Conservation (phyloP, 805 yeast species). For the Monosporozyma yasuniensis region DNA sequence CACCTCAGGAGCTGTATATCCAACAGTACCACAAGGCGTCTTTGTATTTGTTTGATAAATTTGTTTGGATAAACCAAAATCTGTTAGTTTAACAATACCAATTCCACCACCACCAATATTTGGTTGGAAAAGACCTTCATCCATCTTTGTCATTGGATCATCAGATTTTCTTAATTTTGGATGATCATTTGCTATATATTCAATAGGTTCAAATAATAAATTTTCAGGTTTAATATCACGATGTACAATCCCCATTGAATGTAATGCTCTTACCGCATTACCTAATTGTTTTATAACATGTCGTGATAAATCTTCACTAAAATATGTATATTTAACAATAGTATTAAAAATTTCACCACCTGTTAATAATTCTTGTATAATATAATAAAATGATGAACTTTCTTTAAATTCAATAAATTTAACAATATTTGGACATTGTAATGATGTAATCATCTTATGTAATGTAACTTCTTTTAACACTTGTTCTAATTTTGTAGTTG, state of each 20-base stretch:
- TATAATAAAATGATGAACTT: constrained; percentile 50
- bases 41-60: constrained; percentile 81
- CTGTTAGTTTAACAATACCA: constrained; percentile 85
- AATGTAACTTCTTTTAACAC: constrained; percentile 75
- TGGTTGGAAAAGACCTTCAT: constrained; percentile 78
- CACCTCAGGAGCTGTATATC: constrained; percentile 97
- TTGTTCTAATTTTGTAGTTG: constrained; percentile 36
- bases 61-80: constrained; percentile 89
- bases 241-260: constrained; percentile 71
- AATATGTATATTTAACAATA: constrained; percentile 57
- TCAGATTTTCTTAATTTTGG: constrained; percentile 49
- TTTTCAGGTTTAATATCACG: constrained; percentile 81
- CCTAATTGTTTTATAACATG: constrained; percentile 59
- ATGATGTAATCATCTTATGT: constrained; percentile 53
- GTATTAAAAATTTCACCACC: constrained; percentile 75
- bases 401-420: constrained; percentile 59
- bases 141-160: constrained; percentile 58
- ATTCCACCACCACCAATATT: constrained; percentile 90
- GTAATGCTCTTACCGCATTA: constrained; percentile 57
- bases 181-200: constrained; percentile 34
- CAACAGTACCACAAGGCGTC: constrained; percentile 98
- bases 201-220: constrained; percentile 54
- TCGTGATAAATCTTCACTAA: constrained; percentile 54
- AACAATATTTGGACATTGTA: constrained; percentile 45
- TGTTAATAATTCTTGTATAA: constrained; percentile 60